These are phyloP conservation scores for Backusella tarrabulga DNA, from an alignment of 192 early-diverging fungal genomes.

Conservation along the genomic window DNA sequence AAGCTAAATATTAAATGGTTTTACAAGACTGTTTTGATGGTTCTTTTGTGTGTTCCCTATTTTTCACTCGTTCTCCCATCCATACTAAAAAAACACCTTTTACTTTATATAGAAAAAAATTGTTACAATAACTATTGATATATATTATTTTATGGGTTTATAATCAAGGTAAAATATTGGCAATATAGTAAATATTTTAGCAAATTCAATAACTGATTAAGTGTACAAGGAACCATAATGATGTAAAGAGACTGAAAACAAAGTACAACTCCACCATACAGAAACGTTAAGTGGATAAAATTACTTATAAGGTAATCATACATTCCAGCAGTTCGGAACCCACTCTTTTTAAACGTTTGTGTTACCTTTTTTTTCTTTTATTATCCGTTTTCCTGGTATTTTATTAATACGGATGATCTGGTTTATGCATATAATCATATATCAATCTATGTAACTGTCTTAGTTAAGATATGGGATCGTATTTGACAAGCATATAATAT, in stretches of 20 bases:
- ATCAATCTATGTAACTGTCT: neutral
- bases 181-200: neutral
- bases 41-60: neutral
- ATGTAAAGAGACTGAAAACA: neutral
- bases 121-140: neutral
- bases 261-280: neutral
- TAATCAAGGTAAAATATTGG: neutral
- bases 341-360: neutral
- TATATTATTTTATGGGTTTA: neutral
- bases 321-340: neutral
- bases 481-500: neutral
- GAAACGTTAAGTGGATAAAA: neutral
- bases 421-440: neutral
- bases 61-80: neutral
- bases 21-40: neutral
- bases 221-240: neutral
- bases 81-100: neutral
- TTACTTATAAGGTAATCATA: neutral
- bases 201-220: neutral
- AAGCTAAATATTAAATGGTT: neutral
- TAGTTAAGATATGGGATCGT: neutral
- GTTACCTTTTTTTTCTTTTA: neutral
- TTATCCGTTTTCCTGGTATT: neutral
- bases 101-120: neutral
- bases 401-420: neutral